Evolutionary conservation across 371 early-diverging fungal genomes (phyloP).

Genomic region (Lichtheimia corymbifera): DNA sequence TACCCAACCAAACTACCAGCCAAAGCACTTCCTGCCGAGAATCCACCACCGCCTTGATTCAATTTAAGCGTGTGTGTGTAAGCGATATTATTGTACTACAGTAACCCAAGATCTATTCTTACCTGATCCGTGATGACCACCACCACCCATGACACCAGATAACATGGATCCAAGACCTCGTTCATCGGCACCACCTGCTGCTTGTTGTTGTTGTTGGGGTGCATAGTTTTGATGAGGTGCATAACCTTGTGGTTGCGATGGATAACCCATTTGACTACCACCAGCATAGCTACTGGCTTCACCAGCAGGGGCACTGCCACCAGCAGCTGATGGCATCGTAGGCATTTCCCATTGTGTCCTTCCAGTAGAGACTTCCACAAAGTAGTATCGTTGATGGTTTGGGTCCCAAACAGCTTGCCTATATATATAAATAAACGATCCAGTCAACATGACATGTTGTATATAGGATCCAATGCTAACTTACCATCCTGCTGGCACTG

Average conservation of each 20-base stretch:
- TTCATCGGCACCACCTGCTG: conserved; percentile 14
- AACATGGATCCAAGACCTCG: conserved; percentile 25
- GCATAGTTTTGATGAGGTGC: conserved; percentile 1
- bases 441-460: not conserved
- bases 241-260: not conserved
- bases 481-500: no score
- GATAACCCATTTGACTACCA: not conserved
- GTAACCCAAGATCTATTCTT: not conserved
- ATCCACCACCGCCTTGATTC: conserved; percentile 4
- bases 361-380: conserved; percentile 34
- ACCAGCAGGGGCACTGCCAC: conserved; percentile 14
- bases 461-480: no score
- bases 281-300: conserved; percentile 29
- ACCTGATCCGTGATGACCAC: conserved; percentile 7
- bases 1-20: conserved; percentile 27
- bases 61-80: not conserved
- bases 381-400: conserved; percentile 37
- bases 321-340: not conserved
- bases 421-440: not conserved
- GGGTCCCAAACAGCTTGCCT: conserved; percentile 48
- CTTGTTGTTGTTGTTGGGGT: conserved; percentile 11
- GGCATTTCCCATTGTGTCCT: conserved; percentile 46
- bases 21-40: conserved; percentile 21
- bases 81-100: no score
- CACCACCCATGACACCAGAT: conserved; percentile 20